A percentile compares a stretch with the other conserved stretches of the same genome.
These are phyloP conservation scores for Turnera subulata DNA, from an alignment of 345 rosid species.

Conservation along the genomic window DNA sequence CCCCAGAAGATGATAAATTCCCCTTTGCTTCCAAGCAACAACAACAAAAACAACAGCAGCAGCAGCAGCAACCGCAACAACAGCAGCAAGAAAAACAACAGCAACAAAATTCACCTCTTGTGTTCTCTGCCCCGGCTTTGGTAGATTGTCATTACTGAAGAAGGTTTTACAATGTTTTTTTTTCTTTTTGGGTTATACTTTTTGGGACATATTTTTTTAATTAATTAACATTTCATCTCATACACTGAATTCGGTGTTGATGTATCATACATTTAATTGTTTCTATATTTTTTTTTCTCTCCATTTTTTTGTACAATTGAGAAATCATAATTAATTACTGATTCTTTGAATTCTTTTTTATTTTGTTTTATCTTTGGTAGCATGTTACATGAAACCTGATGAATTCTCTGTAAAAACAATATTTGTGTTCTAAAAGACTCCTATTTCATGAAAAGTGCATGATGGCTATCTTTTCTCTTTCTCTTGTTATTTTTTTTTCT, in stretches of 20 bases:
- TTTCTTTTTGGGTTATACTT: not conserved
- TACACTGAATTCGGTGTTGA: conserved; percentile 2
- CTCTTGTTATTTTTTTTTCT: not conserved
- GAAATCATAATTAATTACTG: not conserved
- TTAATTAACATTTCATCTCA: not conserved
- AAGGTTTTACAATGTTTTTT: conserved; percentile 5
- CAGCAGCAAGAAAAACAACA: conserved; percentile 12
- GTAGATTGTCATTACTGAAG: conserved; percentile 95
- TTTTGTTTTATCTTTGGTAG: too few relatives aligned
- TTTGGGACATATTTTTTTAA: not conserved
- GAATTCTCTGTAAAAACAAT: conserved; percentile 7
- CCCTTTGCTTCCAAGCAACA: conserved; percentile 58
- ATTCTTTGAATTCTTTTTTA: not conserved
- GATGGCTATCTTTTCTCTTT: conserved; percentile 22
- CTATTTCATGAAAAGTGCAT: conserved; percentile 25
- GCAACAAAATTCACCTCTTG: conserved; percentile 46
- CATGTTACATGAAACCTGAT: too few relatives aligned
- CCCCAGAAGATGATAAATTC: conserved; percentile 69
- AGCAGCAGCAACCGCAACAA: conserved; percentile 13
- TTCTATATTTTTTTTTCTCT: not conserved
- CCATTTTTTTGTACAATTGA: not conserved
- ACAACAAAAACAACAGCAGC: conserved; percentile 23
- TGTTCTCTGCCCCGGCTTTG: conserved; percentile 70
- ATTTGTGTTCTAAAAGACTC: not conserved
- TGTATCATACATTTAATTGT: not conserved